A percentile compares a stretch with the other conserved stretches of the same genome.
These are phyloP conservation scores for Melampsora americana DNA, from an alignment of 1,284 basidiomycete species.

Conservation along the genomic window DNA sequence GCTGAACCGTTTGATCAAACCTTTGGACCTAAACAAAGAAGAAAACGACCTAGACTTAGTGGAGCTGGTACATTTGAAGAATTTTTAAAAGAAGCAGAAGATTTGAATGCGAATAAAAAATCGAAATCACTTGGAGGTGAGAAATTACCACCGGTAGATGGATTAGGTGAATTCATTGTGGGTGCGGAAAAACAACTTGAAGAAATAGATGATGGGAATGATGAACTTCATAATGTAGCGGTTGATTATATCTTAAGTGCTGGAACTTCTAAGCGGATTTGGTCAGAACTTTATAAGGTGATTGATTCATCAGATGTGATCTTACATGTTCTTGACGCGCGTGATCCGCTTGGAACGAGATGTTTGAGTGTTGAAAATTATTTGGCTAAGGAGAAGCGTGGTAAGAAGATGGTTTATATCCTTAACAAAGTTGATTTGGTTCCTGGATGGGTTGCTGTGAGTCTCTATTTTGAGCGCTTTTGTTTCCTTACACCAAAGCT, in stretches of 20 bases:
- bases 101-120: constrained; percentile 41
- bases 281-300: constrained; percentile 98
- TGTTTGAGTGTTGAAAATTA: constrained; percentile 93
- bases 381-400: constrained; percentile 90
- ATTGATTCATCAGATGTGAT: constrained; percentile 98
- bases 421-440: constrained; percentile 99
- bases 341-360: constrained; percentile 93
- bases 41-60: constrained; percentile 73
- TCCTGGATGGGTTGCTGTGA: constrained; percentile 96
- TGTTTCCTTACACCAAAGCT: constrained; percentile 11
- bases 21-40: constrained; percentile 87
- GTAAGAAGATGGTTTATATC: constrained; percentile 94
- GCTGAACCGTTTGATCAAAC: constrained; percentile 88
- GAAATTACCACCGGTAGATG: constrained; percentile 38
- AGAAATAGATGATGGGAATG: constrained; percentile 47
- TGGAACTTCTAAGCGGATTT: constrained; percentile 89
- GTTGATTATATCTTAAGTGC: constrained; percentile 52
- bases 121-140: constrained; percentile 37
- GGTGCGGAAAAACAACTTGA: constrained; percentile 45
- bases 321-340: constrained; percentile 90
- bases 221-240: constrained; percentile 49
- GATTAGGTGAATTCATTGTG: constrained; percentile 83
- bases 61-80: constrained; percentile 84
- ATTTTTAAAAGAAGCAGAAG: constrained; percentile 60
- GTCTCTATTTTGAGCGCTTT: constrained; percentile 53